Base-by-base conservation (phyloP, 208 protist species). In the Porcisia hertigi region DNA sequence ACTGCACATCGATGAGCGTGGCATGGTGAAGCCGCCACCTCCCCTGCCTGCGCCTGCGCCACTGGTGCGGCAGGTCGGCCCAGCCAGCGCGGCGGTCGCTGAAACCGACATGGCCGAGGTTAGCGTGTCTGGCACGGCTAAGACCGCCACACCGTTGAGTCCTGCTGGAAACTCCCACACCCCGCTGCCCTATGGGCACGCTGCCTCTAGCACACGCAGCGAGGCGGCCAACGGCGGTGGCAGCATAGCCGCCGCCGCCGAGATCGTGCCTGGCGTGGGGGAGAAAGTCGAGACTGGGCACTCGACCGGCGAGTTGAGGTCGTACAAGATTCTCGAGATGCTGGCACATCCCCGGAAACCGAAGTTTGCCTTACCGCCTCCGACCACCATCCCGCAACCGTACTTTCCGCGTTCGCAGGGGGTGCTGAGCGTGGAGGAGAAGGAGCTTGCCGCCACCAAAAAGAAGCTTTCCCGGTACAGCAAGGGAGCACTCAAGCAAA, bases 21-120 rank as follows among this genome's bases (percentile, higher is more conserved):
- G 71, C 12, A 66, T 75, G 71, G 41, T 55, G 55, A 75, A 75
- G 41, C 71, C 71, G n/a, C 71, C 71, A 18, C 71, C 59, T 1
- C 58, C 71, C 16, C 30, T 8, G 16, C 36, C 43, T n/a, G n/a
- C 65, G 1, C 4, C 60, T 71, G 65, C 30, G 0, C 30, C 47
- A 14, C 65, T 30, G 0, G 30, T 30, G 30, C 30, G 30, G 30
- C 30, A n/a, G 18, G 23, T 43, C 11, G n/a, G 45, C 5, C 12
- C 47, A 11, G 66, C 34, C 53, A 4, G 1, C 49, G 4, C 53
- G 18, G 69, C 30, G 25, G 36, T 18, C 25, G 53, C 30, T 23
- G 36, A 41, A 43, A 25, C 14, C 11, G 25, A 12, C 47, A 14
- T 25, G 12, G 3, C n/a, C 3, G 25, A 55, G 65, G 43, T n/a